Conservation (phyloP, 352 stramenopile genomes). For the Elongisporangium anandrum region DNA sequence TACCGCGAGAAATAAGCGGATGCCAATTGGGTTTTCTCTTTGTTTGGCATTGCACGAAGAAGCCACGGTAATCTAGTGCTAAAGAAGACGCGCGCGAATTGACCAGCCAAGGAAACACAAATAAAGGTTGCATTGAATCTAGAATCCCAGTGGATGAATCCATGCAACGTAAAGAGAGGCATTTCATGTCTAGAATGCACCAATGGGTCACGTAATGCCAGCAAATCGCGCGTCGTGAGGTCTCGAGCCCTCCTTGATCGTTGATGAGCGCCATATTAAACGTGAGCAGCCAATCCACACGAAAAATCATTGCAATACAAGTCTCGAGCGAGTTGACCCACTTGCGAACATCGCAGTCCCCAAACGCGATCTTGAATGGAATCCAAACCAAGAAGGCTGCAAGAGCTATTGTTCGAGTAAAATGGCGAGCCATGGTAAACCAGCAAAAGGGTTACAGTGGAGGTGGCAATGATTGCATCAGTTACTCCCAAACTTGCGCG, state of each 20-base stretch:
- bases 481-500: neutral
- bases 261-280: slow-evolving; percentile 45
- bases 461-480: neutral
- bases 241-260: slow-evolving; percentile 23
- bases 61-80: slow-evolving; percentile 22
- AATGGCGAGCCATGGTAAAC: slow-evolving; percentile 15
- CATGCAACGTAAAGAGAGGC: slow-evolving; percentile 4
- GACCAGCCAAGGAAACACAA: slow-evolving; percentile 4
- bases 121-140: neutral
- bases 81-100: slow-evolving; percentile 12
- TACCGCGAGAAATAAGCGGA: slow-evolving; percentile 38
- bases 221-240: slow-evolving; percentile 29
- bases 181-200: slow-evolving; percentile 14
- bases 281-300: slow-evolving; percentile 31
- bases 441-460: slow-evolving; percentile 16
- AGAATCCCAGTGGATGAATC: neutral
- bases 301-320: slow-evolving; percentile 28
- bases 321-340: too few relatives aligned
- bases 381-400: slow-evolving; percentile 22
- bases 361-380: slow-evolving; percentile 19
- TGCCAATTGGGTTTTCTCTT: slow-evolving; percentile 17
- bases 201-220: slow-evolving; percentile 25
- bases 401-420: slow-evolving; percentile 16
- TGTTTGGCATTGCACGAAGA: slow-evolving; percentile 2
- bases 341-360: slow-evolving; percentile 6